These are phyloP conservation scores for Podospora tetraspora DNA, from an alignment of 495 filamentous ascomycete genomes.

Conservation along the genomic window DNA sequence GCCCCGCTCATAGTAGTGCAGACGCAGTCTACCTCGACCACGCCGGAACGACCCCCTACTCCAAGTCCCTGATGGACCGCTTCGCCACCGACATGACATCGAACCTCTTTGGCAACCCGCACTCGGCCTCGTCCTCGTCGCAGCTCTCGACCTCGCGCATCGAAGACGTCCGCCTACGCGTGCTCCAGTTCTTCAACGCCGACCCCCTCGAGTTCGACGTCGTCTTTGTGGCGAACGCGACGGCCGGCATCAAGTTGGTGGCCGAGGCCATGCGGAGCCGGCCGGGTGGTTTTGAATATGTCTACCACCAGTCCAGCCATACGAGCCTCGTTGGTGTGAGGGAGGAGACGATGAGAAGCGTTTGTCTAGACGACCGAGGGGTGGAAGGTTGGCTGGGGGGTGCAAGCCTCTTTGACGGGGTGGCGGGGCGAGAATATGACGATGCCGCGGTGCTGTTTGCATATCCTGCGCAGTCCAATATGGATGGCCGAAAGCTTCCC, in stretches of 20 bases:
- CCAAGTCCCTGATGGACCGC: constrained; percentile 73
- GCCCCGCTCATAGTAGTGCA: constrained; percentile 29
- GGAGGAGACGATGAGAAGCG: constrained; percentile 58
- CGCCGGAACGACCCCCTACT: constrained; percentile 79
- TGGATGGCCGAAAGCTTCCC: constrained; percentile 79
- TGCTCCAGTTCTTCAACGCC: constrained; percentile 77
- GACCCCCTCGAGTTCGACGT: constrained; percentile 80
- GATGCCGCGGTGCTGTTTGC: constrained; percentile 56
- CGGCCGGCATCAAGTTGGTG: constrained; percentile 84
- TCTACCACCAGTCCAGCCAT: constrained; percentile 78
- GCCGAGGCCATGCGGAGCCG: constrained; percentile 64
- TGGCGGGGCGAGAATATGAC: background rate
- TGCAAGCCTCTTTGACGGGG: constrained; percentile 15
- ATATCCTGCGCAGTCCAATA: constrained; percentile 88
- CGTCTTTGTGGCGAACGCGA: constrained; percentile 89
- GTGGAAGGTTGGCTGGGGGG: constrained; percentile 62
- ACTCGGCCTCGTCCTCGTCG: constrained; percentile 78
- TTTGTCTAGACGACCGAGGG: constrained; percentile 64
- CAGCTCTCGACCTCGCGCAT: constrained; percentile 67
- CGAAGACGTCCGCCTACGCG: constrained; percentile 67
- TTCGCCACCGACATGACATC: constrained; percentile 71
- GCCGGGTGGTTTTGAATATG: constrained; percentile 68
- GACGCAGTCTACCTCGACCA: constrained; percentile 85
- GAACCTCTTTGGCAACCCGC: constrained; percentile 85
- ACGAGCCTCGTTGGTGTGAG: constrained; percentile 83